Base-by-base conservation (phyloP, 345 rosid genomes). In the Boechera retrofracta region DNA sequence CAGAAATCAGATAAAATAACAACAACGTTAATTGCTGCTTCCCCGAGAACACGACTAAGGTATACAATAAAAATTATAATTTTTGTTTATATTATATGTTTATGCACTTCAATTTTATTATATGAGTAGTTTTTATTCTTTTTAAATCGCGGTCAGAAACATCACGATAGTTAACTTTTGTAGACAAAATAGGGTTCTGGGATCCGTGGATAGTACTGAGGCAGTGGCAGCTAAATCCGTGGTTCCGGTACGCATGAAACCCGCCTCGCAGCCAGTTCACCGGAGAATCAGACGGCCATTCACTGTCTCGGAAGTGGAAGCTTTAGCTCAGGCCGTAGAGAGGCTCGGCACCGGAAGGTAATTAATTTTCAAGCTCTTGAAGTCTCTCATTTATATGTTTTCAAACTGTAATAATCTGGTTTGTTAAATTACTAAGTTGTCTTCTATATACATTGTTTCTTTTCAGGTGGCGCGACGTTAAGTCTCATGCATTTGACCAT, bases 321-420 rank as follows among this genome's bases (percentile, higher is more conserved):
- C 93, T 35, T 85, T 91, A 74, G 93, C 91, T 66, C 89, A 89
- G 56, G 91, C 97, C 13, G 96, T 94, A 72, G 97, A 94, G 87
- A 87, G 85, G 69, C 90, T 94, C 65, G 98, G 98, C 69, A 94
- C 93, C 32, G 96, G 98, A 85, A 91, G 97, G 97, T 89, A 79
- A 29, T 41, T 64, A 9, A 2, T 39, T 39, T 53, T 13, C 3
- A 10, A 28, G 41, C 15, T 57, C 68, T 11, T 31, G 4, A 10
- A 10, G 36, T 62, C 28, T 18, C n/a, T 4, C 1, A 8, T 72
- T 44, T 47, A 13, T 28, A 28, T 60, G 1, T 36, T 7, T 10
- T 2, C 3, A 28, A 67, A 31, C 2, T 7, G 16, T 60, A 32
- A 15, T 29, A 31, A 51, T 62, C n/a, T 61, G 9, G 0, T 39